A percentile compares a stretch with the other conserved stretches of the same genome.
Evolutionary conservation across 2,329 filamentous ascomycete genomes (phyloP).

Genomic region (Gnomoniopsis sp.): DNA sequence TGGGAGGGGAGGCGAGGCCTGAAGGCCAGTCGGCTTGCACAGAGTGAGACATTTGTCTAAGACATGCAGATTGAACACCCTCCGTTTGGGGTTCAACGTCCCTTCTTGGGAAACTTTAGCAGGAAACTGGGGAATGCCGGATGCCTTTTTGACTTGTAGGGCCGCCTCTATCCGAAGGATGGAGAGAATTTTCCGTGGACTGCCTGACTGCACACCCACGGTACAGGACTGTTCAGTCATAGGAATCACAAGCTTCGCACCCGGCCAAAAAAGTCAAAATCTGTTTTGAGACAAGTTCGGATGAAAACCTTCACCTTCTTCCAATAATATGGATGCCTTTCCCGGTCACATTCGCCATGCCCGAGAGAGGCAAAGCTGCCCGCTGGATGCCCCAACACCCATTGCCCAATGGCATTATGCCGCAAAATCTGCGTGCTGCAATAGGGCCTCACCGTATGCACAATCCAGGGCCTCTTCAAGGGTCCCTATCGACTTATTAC

Average conservation of each 20-base stretch:
- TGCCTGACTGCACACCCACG: too few relatives aligned
- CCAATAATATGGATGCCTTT: not conserved
- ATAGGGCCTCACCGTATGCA: conserved; percentile 41
- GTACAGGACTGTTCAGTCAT: not conserved
- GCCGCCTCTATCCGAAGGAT: not conserved
- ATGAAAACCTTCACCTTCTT: not conserved
- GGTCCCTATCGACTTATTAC: conserved; percentile 28
- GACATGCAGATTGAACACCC: conserved; percentile 29
- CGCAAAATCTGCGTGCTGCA: conserved; percentile 25
- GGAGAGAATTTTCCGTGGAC: too few relatives aligned
- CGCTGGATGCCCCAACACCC: conserved; percentile 13
- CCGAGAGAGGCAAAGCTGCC: conserved; percentile 9
- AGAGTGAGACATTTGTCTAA: conserved; percentile 33
- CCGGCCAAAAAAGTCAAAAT: not conserved
- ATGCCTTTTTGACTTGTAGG: not conserved
- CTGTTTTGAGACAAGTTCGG: not conserved
- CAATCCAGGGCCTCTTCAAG: conserved; percentile 29
- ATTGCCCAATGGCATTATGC: conserved; percentile 33
- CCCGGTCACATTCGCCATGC: conserved; percentile 3
- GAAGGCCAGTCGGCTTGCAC: conserved; percentile 31
- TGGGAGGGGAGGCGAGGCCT: not conserved
- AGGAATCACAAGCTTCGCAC: not conserved
- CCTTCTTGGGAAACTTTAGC: not conserved
- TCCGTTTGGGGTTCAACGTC: not conserved
- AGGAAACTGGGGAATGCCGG: not conserved